Base-by-base conservation (phyloP, 169 alveolate genomes). In the Amoebophrya sp. region DNA sequence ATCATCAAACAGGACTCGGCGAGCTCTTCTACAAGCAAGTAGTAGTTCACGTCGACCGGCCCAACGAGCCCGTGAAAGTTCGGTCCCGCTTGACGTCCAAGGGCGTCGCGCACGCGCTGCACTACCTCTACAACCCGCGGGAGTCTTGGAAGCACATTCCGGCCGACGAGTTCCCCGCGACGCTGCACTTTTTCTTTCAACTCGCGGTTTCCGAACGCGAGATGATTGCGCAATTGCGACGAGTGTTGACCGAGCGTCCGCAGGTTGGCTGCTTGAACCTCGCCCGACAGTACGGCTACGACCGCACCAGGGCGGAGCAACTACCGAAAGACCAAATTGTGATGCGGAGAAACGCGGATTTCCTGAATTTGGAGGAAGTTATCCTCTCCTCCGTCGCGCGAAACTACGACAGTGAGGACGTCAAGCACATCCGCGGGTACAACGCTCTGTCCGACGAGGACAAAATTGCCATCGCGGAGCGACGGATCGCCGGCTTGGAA, bases 81-180 rank as follows among this genome's bases (percentile, higher is more conserved):
- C 83, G 83, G 29, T 66, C 83, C 35, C 83, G 83, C 10, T 25
- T 66, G 83, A 66, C 83, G 39, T 2, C 83, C 1, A 2, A 25
- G 29, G 83, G 83, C 29, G 83, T 66, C 12, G 35, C 1, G 83
- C 83, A 66, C 35, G 83, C 83, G 35, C 83, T 66, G 29, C 83
- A 66, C 83, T 66, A 12, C 83, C 32, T 66, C 10, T 66, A 66
- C 83, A 66, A 66, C 32, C 29, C 38, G 83, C 38, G 83, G 0
- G 83, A 66, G 83, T 25, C 38, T 25, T 66, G 83, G 83, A n/a
- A 66, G 32, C 83, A 66, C 83, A 66, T 66, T 25, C 83, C 83
- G 10, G 35, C 38, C 83, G 83, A 7, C 35, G 83, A 66, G 39
- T 66, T 66, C 18, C 32, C 83, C 32, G 29, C 83, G 29, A n/a